phyloP scores from a whole-genome alignment of 2,329 filamentous ascomycete species.

The Sporothrix brasiliensis region DNA sequence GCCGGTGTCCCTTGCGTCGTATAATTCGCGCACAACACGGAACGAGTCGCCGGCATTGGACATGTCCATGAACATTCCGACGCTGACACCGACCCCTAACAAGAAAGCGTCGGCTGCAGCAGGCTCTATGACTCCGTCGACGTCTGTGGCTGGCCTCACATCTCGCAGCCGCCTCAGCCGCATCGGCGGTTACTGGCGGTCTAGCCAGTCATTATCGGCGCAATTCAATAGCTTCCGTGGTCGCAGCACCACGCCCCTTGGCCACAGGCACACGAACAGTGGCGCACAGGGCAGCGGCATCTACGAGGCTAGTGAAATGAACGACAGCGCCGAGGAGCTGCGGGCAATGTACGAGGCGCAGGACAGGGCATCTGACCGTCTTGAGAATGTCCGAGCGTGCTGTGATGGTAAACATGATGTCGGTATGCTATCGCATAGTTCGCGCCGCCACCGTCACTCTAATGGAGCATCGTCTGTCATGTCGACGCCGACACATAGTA shows the following conservation, averaged over 20 bases:
- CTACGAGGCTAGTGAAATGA: conserved; percentile 59
- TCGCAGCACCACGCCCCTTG: conserved; percentile 48
- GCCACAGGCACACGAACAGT: conserved; percentile 33
- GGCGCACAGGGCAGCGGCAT: conserved; percentile 47
- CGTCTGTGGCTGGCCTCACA: conserved; percentile 38
- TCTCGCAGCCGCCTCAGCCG: conserved; percentile 57
- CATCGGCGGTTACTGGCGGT: conserved; percentile 63
- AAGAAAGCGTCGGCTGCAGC: conserved; percentile 44
- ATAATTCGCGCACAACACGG: conserved; percentile 72
- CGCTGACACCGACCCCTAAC: conserved; percentile 55
- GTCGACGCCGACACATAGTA: conserved; percentile 34
- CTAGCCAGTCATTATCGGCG: conserved; percentile 46
- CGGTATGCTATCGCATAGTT: conserved; percentile 53
- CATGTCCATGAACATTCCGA: conserved; percentile 57
- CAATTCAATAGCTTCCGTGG: conserved; percentile 59
- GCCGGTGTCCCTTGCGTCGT: conserved; percentile 73
- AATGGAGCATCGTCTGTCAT: conserved; percentile 27
- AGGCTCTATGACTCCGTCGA: conserved; percentile 36
- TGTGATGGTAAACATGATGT: conserved; percentile 91
- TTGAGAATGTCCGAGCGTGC: conserved; percentile 96
- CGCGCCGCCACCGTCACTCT: conserved; percentile 36
- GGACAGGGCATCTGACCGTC: conserved; percentile 72
- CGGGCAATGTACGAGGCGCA: conserved; percentile 77
- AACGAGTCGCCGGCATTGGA: conserved; percentile 62
- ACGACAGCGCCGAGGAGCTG: conserved; percentile 82